Conservation (phyloP, 176 grass and related monocot species). For the Triticum timopheevii region DNA sequence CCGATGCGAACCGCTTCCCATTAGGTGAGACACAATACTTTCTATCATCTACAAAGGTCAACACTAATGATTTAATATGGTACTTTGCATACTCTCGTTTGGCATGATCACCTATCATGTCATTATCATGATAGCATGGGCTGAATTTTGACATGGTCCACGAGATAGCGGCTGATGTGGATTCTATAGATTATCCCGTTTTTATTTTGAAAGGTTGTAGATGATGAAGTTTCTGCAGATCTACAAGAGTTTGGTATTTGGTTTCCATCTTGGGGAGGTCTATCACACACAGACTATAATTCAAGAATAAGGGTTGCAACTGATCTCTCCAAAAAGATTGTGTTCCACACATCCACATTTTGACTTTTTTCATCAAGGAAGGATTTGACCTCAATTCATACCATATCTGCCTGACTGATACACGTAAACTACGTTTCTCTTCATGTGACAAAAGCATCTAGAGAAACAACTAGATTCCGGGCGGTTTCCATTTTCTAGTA, state of each 20-base stretch:
- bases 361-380: conserved; percentile 40
- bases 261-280: conserved; percentile 7
- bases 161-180: not conserved
- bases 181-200: conserved; percentile 18
- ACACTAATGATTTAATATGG: conserved; percentile 52
- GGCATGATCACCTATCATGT: conserved; percentile 2
- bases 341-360: conserved; percentile 51
- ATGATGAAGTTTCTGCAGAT: conserved; percentile 11
- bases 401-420: conserved; percentile 66
- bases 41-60: conserved; percentile 34
- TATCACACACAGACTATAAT: conserved; percentile 41
- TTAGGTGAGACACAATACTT: conserved; percentile 57
- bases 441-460: conserved; percentile 46
- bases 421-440: conserved; percentile 41
- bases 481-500: conserved; percentile 49
- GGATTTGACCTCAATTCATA: conserved; percentile 42
- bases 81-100: conserved; percentile 41
- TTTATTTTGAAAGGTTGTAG: not conserved
- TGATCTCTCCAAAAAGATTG: conserved; percentile 39
- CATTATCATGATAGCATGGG: conserved; percentile 20
- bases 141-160: conserved; percentile 48
- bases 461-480: conserved; percentile 67
- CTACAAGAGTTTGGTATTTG: not conserved
- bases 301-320: conserved; percentile 38
- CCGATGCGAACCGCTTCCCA: conserved; percentile 42